These are phyloP conservation scores for Colletotrichum higginsianum DNA, from an alignment of 2,329 filamentous ascomycete species.

Conservation along the genomic window DNA sequence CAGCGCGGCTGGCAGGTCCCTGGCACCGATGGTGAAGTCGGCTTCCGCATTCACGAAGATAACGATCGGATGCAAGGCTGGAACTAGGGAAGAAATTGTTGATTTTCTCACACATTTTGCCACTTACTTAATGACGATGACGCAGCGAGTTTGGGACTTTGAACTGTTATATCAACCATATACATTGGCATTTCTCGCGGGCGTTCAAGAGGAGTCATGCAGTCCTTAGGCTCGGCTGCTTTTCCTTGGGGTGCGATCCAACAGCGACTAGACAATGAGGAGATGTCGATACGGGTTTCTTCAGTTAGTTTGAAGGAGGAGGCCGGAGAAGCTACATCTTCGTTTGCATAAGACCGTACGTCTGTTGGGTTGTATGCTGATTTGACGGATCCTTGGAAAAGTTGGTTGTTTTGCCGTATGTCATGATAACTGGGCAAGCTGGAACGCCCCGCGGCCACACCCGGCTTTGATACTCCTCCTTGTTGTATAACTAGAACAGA, in stretches of 20 bases:
- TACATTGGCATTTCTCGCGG: constrained; percentile 22
- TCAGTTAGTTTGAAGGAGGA: neutral
- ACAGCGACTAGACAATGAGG: neutral
- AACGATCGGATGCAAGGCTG: constrained; percentile 41
- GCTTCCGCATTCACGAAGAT: constrained; percentile 61
- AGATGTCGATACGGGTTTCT: neutral
- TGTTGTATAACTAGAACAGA: constrained; percentile 32
- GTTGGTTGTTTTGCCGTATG: constrained; percentile 5
- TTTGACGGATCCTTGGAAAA: neutral
- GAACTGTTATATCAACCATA: constrained; percentile 28
- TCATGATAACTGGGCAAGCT: constrained; percentile 21
- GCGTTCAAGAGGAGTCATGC: constrained; percentile 9
- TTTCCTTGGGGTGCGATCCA: constrained; percentile 2
- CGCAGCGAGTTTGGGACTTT: constrained; percentile 39
- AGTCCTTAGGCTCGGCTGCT: constrained; percentile 18
- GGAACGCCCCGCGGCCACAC: constrained; percentile 17
- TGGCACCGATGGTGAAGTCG: constrained; percentile 44
- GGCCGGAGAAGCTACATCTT: neutral
- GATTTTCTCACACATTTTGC: neutral
- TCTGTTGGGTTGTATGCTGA: neutral
- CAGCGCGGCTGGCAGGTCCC: constrained; percentile 58
- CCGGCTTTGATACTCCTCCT: constrained; percentile 19
- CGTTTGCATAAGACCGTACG: neutral
- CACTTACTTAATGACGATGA: constrained; percentile 36
- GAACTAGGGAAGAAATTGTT: constrained; percentile 6